A percentile compares a stretch with the other conserved stretches of the same genome.
phyloP scores from a whole-genome alignment of 352 stramenopile species.

The Phytophthora tentaculata region DNA sequence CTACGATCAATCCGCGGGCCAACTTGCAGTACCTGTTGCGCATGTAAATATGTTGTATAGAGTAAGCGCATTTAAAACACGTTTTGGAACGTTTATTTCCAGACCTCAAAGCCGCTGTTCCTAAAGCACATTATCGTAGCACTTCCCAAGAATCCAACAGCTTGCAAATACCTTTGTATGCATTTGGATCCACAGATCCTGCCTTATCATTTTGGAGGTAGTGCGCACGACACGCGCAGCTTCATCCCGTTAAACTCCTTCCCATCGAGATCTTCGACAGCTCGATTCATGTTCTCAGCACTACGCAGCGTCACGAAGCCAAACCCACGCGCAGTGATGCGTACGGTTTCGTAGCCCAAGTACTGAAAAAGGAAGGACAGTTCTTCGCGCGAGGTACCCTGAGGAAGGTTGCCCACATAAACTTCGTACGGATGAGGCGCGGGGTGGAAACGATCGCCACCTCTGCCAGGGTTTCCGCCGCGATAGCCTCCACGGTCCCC shows the following conservation, averaged over 20 bases:
- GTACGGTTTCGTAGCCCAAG: constrained; percentile 79
- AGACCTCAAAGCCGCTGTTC: too few relatives aligned
- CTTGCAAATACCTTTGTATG: neutral
- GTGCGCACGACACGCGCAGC: constrained; percentile 66
- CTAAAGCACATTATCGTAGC: too few relatives aligned
- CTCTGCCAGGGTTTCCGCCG: constrained; percentile 33
- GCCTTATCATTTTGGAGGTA: constrained; percentile 50
- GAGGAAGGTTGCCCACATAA: constrained; percentile 85
- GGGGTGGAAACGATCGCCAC: constrained; percentile 51
- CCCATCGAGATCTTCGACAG: constrained; percentile 80
- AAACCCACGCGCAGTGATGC: constrained; percentile 84
- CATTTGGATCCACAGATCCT: neutral
- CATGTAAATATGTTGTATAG: too few relatives aligned
- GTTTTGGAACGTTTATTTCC: too few relatives aligned
- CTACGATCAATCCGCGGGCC: too few relatives aligned
- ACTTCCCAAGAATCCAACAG: too few relatives aligned
- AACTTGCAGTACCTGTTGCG: too few relatives aligned
- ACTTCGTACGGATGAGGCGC: constrained; percentile 78
- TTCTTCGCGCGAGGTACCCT: constrained; percentile 80
- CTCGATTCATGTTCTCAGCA: constrained; percentile 79
- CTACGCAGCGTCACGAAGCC: constrained; percentile 84
- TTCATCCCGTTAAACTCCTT: constrained; percentile 86
- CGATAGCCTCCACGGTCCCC: constrained; percentile 51
- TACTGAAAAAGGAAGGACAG: constrained; percentile 86
- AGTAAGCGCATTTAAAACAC: too few relatives aligned